Conservation (phyloP, 1,284 basidiomycete species). For the Cryptococcus neoformans region DNA sequence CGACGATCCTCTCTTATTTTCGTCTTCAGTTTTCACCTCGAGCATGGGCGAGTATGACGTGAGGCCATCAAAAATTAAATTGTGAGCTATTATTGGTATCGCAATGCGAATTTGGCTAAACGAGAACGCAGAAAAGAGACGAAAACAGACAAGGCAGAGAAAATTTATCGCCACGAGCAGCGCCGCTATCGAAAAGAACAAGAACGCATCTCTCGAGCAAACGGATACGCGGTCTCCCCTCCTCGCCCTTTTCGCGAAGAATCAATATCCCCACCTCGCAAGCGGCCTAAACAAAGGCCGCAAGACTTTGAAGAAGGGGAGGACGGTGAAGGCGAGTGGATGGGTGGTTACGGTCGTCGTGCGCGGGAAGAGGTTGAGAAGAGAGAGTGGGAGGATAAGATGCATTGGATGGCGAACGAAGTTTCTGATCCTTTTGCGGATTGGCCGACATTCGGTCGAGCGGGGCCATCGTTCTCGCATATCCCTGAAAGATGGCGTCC, state of each 20-base stretch:
- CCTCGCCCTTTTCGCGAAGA: constrained; percentile 16
- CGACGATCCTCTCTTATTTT: too few species aligned
- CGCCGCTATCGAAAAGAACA: constrained; percentile 11
- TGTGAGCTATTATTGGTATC: background rate
- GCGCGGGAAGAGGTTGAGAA: constrained; percentile 14
- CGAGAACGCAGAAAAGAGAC: constrained; percentile 31
- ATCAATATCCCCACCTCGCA: constrained; percentile 25
- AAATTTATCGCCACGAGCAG: constrained; percentile 31
- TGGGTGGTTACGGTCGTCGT: constrained; percentile 12
- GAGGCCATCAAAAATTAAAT: background rate
- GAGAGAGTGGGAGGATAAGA: constrained; percentile 18
- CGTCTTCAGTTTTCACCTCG: too few species aligned
- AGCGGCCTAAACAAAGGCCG: background rate
- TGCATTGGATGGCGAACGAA: constrained; percentile 19
- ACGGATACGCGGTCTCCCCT: constrained; percentile 25
- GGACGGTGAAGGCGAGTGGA: constrained; percentile 13
- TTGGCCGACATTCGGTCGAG: constrained; percentile 3
- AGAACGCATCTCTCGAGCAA: constrained; percentile 31
- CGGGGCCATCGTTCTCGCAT: constrained; percentile 1
- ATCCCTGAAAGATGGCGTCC: constrained; percentile 15
- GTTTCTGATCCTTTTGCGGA: constrained; percentile 14
- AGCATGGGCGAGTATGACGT: background rate
- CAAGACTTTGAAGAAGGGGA: constrained; percentile 8
- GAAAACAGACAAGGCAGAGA: constrained; percentile 23
- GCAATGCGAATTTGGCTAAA: background rate